A percentile compares a stretch with the other conserved stretches of the same genome.
These are phyloP conservation scores for Russula emetica DNA, from an alignment of 768 basidiomycete species.

Conservation along the genomic window DNA sequence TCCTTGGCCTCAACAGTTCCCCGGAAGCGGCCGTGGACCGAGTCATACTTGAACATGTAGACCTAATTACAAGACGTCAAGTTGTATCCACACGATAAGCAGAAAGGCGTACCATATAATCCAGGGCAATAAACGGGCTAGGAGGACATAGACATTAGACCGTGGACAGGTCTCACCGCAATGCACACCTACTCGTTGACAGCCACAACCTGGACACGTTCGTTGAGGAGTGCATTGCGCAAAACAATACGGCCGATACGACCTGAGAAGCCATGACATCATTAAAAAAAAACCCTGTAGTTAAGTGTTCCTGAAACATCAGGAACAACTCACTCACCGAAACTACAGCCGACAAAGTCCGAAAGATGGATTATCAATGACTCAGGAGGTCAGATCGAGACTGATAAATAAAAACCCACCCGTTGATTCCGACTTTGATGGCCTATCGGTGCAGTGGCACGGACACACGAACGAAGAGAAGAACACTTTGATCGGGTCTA, in stretches of 20 bases:
- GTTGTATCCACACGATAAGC: background rate
- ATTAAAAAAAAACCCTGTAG: background rate
- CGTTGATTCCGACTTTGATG: slow-evolving; percentile 96
- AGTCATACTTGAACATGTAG: slow-evolving; percentile 99
- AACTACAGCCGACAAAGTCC: slow-evolving; percentile 43
- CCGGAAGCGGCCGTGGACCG: slow-evolving; percentile 89
- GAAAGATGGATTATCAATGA: slow-evolving; percentile 20
- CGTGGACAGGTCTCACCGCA: background rate
- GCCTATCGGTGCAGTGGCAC: slow-evolving; percentile 38
- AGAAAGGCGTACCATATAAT: slow-evolving; percentile 78
- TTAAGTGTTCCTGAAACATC: background rate
- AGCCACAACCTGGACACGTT: slow-evolving; percentile 81
- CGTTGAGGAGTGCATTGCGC: slow-evolving; percentile 81
- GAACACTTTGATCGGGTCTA: background rate
- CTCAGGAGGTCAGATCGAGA: slow-evolving; percentile 11
- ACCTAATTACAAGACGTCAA: slow-evolving; percentile 46
- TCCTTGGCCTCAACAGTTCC: slow-evolving; percentile 78
- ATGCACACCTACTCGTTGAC: slow-evolving; percentile 76
- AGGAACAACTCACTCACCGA: slow-evolving; percentile 49
- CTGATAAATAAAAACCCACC: slow-evolving; percentile 73
- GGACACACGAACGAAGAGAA: background rate
- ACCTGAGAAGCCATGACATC: slow-evolving; percentile 47
- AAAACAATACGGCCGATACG: slow-evolving; percentile 99
- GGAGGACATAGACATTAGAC: background rate
- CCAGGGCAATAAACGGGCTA: slow-evolving; percentile 95